Conservation (phyloP, 768 basidiomycete genomes). For the Leccinum uliginosum region DNA sequence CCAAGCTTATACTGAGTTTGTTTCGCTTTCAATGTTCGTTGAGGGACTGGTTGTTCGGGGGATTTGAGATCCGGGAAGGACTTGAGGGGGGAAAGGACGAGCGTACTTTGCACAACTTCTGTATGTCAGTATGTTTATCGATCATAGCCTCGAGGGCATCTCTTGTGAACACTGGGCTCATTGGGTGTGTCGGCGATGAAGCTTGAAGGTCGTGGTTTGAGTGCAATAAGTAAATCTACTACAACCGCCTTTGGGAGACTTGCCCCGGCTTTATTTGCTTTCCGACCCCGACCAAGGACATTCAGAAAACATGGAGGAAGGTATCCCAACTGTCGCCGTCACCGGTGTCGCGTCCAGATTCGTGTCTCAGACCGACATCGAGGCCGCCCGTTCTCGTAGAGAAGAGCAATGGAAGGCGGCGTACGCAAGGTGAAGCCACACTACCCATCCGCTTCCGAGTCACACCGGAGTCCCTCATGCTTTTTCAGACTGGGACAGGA, state of each 20-base stretch:
- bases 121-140: slow-evolving; percentile 50
- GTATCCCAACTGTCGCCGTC: slow-evolving; percentile 67
- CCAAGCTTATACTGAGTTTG: slow-evolving; percentile 68
- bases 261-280: slow-evolving; percentile 8
- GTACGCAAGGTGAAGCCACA: slow-evolving; percentile 62
- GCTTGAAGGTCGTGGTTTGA: slow-evolving; percentile 37
- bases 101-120: slow-evolving; percentile 59
- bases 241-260: background rate
- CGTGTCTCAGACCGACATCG: slow-evolving; percentile 75
- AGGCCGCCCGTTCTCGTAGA: slow-evolving; percentile 60
- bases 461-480: slow-evolving; percentile 3
- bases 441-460: background rate
- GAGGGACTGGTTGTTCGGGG: slow-evolving; percentile 20
- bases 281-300: slow-evolving; percentile 18
- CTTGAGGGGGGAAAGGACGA: slow-evolving; percentile 11
- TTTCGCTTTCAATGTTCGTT: slow-evolving; percentile 63
- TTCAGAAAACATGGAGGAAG: slow-evolving; percentile 50
- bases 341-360: slow-evolving; percentile 80
- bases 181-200: slow-evolving; percentile 16
- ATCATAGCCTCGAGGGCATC: slow-evolving; percentile 50
- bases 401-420: slow-evolving; percentile 91
- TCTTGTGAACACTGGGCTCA: slow-evolving; percentile 31
- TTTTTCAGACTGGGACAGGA: slow-evolving; percentile 70
- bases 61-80: slow-evolving; percentile 6
- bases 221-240: slow-evolving; percentile 37